Evolutionary conservation across 2,329 filamentous ascomycete species (phyloP).

Genomic region (Monosporascus cannonballus): DNA sequence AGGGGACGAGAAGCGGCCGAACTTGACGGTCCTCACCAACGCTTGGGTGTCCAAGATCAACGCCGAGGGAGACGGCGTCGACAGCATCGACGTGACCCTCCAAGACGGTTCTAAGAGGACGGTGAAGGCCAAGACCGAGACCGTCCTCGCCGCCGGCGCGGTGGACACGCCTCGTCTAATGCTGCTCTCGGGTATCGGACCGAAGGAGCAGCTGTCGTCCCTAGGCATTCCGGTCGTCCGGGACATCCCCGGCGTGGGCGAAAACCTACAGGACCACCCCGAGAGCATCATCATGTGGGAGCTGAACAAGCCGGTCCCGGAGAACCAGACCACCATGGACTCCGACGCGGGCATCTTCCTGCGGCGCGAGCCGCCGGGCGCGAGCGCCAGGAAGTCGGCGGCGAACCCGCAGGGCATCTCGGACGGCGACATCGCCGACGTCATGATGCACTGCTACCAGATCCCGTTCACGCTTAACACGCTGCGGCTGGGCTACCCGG

Average conservation of each 20-base stretch:
- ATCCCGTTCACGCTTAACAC: constrained; percentile 91
- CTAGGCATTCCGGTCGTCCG: constrained; percentile 50
- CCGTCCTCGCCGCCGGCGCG: constrained; percentile 72
- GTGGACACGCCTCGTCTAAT: constrained; percentile 71
- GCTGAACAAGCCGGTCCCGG: constrained; percentile 70
- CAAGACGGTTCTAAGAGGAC: constrained; percentile 46
- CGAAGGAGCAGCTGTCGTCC: constrained; percentile 44
- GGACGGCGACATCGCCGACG: constrained; percentile 72
- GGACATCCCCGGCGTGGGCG: constrained; percentile 53
- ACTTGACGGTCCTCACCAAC: constrained; percentile 80
- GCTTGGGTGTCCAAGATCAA: constrained; percentile 83
- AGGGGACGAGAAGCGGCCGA: constrained; percentile 74
- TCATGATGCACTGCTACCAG: constrained; percentile 98
- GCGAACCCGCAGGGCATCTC: constrained; percentile 43
- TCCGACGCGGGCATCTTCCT: constrained; percentile 86
- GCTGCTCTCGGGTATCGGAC: constrained; percentile 52
- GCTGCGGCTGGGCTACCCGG: constrained; percentile 64
- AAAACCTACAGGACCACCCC: constrained; percentile 56
- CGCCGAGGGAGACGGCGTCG: constrained; percentile 61
- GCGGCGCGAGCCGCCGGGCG: constrained; percentile 67
- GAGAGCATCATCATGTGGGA: constrained; percentile 65
- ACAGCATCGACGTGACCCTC: constrained; percentile 63
- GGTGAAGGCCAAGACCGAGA: constrained; percentile 66
- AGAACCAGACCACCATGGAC: constrained; percentile 84
- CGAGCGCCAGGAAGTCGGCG: constrained; percentile 46